These are phyloP conservation scores for Lachancea thermotolerans DNA, from an alignment of 805 yeast species.

Conservation along the genomic window DNA sequence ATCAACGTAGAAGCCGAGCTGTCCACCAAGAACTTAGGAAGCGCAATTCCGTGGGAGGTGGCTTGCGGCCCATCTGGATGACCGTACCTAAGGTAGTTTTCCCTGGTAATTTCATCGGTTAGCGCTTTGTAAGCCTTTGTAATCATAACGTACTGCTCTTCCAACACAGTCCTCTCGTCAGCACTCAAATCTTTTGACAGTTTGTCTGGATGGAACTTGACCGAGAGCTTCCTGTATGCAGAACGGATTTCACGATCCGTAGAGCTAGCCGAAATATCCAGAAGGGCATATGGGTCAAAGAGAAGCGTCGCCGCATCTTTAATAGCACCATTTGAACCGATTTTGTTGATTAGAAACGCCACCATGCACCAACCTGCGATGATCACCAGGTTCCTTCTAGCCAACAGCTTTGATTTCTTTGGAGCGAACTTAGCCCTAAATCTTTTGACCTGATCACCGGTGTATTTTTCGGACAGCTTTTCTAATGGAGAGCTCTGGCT, in stretches of 20 bases:
- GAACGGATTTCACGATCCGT: slow-evolving; percentile 72
- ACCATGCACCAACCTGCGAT: slow-evolving; percentile 58
- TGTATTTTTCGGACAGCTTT: slow-evolving; percentile 17
- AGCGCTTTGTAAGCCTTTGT: slow-evolving; percentile 91
- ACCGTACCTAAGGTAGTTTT: slow-evolving; percentile 80
- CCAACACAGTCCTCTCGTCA: slow-evolving; percentile 51
- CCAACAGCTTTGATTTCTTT: slow-evolving; percentile 17
- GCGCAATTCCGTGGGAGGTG: slow-evolving; percentile 84
- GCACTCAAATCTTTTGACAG: slow-evolving; percentile 54
- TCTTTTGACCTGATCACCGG: slow-evolving; percentile 15
- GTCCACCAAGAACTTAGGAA: slow-evolving; percentile 86
- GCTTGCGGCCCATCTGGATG: slow-evolving; percentile 98
- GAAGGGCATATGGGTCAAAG: slow-evolving; percentile 88
- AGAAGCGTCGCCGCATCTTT: slow-evolving; percentile 35
- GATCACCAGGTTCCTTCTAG: slow-evolving; percentile 21
- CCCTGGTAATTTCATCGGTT: slow-evolving; percentile 80
- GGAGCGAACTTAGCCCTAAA: slow-evolving; percentile 19
- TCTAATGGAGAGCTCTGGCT: slow-evolving; percentile 8
- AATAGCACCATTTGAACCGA: slow-evolving; percentile 40
- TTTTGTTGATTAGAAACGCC: slow-evolving; percentile 34
- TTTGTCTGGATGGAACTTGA: slow-evolving; percentile 93
- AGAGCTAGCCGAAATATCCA: slow-evolving; percentile 65
- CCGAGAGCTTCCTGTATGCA: slow-evolving; percentile 77
- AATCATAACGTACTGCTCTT: slow-evolving; percentile 70
- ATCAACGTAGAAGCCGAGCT: slow-evolving; percentile 65